A percentile compares a stretch with the other conserved stretches of the same genome.
Evolutionary conservation across 2,329 filamentous ascomycete species (phyloP).

Genomic region (Colletotrichum spaethianum): DNA sequence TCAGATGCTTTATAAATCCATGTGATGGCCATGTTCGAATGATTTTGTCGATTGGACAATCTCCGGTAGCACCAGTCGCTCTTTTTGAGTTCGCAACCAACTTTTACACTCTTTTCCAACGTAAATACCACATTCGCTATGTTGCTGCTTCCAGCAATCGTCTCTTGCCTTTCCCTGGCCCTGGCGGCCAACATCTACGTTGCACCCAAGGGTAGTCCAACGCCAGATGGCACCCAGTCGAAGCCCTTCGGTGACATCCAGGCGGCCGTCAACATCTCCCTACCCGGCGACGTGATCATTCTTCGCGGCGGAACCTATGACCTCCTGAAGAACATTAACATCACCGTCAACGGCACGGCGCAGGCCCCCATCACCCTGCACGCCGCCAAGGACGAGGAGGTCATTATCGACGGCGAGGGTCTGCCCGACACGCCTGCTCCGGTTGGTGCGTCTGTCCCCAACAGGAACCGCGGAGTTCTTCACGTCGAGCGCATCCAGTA

Average conservation of each 20-base stretch:
- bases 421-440: constrained; percentile 57
- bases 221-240: constrained; percentile 53
- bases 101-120: constrained; percentile 29
- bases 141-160: constrained; percentile 19
- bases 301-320: constrained; percentile 55
- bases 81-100: constrained; percentile 4
- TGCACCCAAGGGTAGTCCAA: constrained; percentile 57
- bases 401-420: constrained; percentile 61
- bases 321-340: constrained; percentile 61
- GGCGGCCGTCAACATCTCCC: constrained; percentile 59
- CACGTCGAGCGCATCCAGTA: constrained; percentile 56
- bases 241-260: constrained; percentile 62
- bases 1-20: constrained; percentile 7
- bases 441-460: constrained; percentile 55
- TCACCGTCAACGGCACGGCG: constrained; percentile 58
- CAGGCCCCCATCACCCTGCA: constrained; percentile 57
- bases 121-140: not conserved
- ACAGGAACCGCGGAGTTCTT: constrained; percentile 60
- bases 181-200: constrained; percentile 59
- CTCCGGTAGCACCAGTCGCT: not conserved
- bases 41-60: not conserved
- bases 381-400: constrained; percentile 58
- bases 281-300: constrained; percentile 58
- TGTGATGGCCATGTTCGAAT: not conserved
- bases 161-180: constrained; percentile 31